Base-by-base conservation (phyloP, 2,329 filamentous ascomycete species). In the Aspergillus neoniger region DNA sequence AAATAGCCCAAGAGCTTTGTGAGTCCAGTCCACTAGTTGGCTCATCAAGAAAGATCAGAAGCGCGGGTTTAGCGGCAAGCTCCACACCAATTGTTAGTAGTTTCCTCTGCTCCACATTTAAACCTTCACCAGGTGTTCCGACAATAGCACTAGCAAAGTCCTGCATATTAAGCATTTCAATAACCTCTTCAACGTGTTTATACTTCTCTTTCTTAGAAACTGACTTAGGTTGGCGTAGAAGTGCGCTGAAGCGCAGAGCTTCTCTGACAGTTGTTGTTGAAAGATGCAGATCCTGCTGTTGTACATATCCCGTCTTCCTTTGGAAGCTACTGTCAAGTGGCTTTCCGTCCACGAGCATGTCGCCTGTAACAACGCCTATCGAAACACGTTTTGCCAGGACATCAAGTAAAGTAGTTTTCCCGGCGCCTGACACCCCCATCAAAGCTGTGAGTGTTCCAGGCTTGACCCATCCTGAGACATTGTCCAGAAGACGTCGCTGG, bases 1-100 rank as follows among this genome's bases (percentile, higher is more conserved):
- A 83, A 71, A 96, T 96, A 61, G 91, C 89, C 91, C 91, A 96
- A 0, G 91, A 92, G 4, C 91, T 95, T 75, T 96, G 92, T 61
- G 87, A 91, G 74, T 96, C 93, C 5, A 96, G 83, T 76, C 93
- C 93, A 44, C 91, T 96, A 1, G 93, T 96, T 6, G 93, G 93
- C 74, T 97, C 93, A 69, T 97, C 93, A 32, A 96, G 86, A 77
- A 96, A 96, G 30, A 96, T 86, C 50, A 96, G 81, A 56, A 96
- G 82, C 15, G 89, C 87, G 14, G 93, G 93, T 78, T 95, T 96
- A 3, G 93, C 92, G 44, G 91, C 93, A 25, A 97, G 84, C 73
- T 97, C 93, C 30, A 97, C 92, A 72, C 92, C 93, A 63, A 97
- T 96, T 0, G 92, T 96, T 6, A 96, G 82, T 64, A 91, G 87